Evolutionary conservation across 1,139 yeast genomes (phyloP).

Genomic region (Pichiaceae sp.): DNA sequence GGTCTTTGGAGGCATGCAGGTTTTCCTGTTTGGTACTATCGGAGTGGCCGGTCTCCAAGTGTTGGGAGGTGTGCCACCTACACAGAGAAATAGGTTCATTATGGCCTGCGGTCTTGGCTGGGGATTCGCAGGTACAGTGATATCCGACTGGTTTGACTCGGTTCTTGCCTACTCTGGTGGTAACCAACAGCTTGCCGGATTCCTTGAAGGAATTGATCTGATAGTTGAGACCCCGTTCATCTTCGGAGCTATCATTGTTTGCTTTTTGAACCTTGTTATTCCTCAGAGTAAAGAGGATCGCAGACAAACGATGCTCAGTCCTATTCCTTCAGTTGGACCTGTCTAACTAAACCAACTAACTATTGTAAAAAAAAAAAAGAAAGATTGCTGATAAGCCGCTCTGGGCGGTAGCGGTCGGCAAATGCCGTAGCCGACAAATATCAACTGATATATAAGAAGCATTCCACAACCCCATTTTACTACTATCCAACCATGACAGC

Average conservation of each 20-base stretch:
- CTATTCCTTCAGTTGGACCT: too few relatives aligned
- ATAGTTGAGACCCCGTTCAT: slow-evolving; percentile 89
- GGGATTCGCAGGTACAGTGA: slow-evolving; percentile 72
- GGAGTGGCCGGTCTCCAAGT: slow-evolving; percentile 84
- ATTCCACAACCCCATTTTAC: too few relatives aligned
- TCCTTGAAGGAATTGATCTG: slow-evolving; percentile 69
- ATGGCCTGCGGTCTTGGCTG: slow-evolving; percentile 68
- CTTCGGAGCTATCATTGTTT: slow-evolving; percentile 69
- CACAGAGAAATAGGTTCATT: slow-evolving; percentile 82
- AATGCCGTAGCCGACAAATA: too few relatives aligned
- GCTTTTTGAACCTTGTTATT: slow-evolving; percentile 58
- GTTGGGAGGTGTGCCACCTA: slow-evolving; percentile 65
- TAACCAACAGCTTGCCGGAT: slow-evolving; percentile 58
- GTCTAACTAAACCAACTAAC: too few relatives aligned
- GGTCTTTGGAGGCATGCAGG: slow-evolving; percentile 88
- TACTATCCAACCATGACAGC: not conserved
- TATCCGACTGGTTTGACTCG: slow-evolving; percentile 64
- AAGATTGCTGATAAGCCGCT: too few relatives aligned
- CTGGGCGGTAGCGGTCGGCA: too few relatives aligned
- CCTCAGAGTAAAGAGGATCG: slow-evolving; percentile 75
- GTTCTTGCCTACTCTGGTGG: slow-evolving; percentile 71
- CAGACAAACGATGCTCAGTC: too few relatives aligned
- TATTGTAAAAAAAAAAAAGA: not conserved
- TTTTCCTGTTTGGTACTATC: slow-evolving; percentile 80
- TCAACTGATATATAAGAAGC: too few relatives aligned